Evolutionary conservation across 177 flowering plant species (phyloP).

Genomic region (Tripterygium wilfordii): DNA sequence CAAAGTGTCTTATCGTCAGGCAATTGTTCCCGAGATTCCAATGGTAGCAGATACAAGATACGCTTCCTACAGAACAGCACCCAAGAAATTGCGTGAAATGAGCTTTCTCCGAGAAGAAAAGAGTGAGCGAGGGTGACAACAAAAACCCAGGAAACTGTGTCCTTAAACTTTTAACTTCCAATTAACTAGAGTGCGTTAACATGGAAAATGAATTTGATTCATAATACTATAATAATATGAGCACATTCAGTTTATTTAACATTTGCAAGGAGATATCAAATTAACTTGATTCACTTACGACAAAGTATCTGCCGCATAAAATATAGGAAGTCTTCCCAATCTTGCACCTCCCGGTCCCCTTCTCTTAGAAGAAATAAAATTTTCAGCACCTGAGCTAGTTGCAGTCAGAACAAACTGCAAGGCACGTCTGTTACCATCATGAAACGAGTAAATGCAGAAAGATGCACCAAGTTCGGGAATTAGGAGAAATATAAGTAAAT

Average conservation of each 20-base stretch:
- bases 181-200: too few species aligned
- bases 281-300: too few species aligned
- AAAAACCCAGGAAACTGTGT: too few species aligned
- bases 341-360: conserved; percentile 49
- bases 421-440: conserved; percentile 7
- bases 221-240: too few species aligned
- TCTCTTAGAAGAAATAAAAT: conserved; percentile 42
- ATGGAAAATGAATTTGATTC: too few species aligned
- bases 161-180: too few species aligned
- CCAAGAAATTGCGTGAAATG: too few species aligned
- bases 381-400: conserved; percentile 64
- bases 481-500: neutral
- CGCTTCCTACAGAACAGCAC: conserved; percentile 28
- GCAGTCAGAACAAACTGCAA: conserved; percentile 90
- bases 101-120: too few species aligned
- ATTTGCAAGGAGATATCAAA: too few species aligned
- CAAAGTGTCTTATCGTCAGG: conserved; percentile 18
- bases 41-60: conserved; percentile 33
- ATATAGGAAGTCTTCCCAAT: conserved; percentile 77
- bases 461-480: neutral
- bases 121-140: too few species aligned
- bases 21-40: conserved; percentile 15
- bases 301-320: conserved; percentile 66
- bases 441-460: neutral
- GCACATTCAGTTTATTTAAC: too few species aligned